Evolutionary conservation across 768 basidiomycete genomes (phyloP), one percentile per base, ranked within the genome.

Genomic region (Boletus barrowsii): DNA sequence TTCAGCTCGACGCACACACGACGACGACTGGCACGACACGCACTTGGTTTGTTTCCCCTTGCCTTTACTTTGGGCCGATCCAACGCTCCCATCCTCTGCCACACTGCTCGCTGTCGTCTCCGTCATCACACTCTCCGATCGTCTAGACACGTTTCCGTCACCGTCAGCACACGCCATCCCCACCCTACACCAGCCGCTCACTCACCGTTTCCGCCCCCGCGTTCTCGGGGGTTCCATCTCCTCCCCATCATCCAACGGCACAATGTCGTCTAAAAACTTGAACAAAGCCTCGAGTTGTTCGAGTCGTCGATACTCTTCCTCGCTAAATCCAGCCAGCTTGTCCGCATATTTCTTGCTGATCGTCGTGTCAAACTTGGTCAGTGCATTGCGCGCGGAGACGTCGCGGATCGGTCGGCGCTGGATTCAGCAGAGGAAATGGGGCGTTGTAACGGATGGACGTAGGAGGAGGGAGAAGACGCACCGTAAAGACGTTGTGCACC

Each of bases 271-370:
- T 66, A 90, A 62, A 65, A 88, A 87, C 43, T 80, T 76, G 63
- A 91, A 91, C 26, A 88, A 62, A 0, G 81, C 78, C 39, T 82
- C 78, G 26, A 89, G 77, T 29, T 81, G 73, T 49, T 84, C 80
- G 4, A 90, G 74, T 51, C 86, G 75, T 54, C 86, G 73, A 54
- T 82, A 84, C 41, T 90, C 87, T 37, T 81, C 86, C 62, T 90
- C 87, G 55, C 78, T 83, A 67, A 91, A 87, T 54, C 79, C 79
- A 55, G 84, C 83, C 13, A 93, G 73, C 60, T 87, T 83, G 50
- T 81, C 77, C 36, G 83, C 81, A 57, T 85, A 93, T 62, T 83
- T 85, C 76, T 91, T 93, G 46, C 72, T 69, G 41, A 97, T 74
- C 5, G 74, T 55, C 0, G 76, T 67, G 32, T 90, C 84, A 64